These are phyloP conservation scores for Kodamaea plutei DNA, from an alignment of 1,139 yeast genomes.

Conservation along the genomic window DNA sequence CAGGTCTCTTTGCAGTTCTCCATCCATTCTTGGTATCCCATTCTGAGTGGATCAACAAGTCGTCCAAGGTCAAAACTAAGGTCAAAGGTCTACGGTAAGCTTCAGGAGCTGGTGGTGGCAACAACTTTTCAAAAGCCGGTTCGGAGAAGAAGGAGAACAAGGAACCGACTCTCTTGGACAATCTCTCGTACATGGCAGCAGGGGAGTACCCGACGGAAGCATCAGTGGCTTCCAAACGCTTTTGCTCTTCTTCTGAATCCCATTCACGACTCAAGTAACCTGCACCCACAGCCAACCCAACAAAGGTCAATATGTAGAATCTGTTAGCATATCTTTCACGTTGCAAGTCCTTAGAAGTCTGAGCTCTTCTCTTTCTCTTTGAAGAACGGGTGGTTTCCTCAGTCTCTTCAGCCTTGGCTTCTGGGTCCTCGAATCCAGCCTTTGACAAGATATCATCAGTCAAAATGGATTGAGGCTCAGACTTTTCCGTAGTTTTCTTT, in stretches of 20 bases:
- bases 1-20: constrained; percentile 99
- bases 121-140: constrained; percentile 87
- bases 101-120: constrained; percentile 85
- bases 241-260: constrained; percentile 73
- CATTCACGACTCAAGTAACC: constrained; percentile 83
- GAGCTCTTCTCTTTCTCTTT: constrained; percentile 50
- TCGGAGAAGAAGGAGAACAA: constrained; percentile 84
- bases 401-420: constrained; percentile 12
- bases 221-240: constrained; percentile 42
- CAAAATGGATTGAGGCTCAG: constrained; percentile 53
- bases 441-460: constrained; percentile 78
- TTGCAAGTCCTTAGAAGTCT: constrained; percentile 58
- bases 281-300: constrained; percentile 57
- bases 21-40: constrained; percentile 94
- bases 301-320: constrained; percentile 62
- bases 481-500: constrained; percentile 22
- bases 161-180: constrained; percentile 66
- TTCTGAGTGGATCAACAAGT: constrained; percentile 81
- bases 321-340: constrained; percentile 64
- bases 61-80: constrained; percentile 83
- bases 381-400: constrained; percentile 12
- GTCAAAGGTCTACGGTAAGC: constrained; percentile 94
- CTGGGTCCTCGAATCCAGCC: constrained; percentile 68
- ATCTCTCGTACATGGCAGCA: constrained; percentile 60
- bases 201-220: constrained; percentile 70